Evolutionary conservation across 2,329 filamentous ascomycete genomes (phyloP).

Genomic region (Leptographium radiaticola): DNA sequence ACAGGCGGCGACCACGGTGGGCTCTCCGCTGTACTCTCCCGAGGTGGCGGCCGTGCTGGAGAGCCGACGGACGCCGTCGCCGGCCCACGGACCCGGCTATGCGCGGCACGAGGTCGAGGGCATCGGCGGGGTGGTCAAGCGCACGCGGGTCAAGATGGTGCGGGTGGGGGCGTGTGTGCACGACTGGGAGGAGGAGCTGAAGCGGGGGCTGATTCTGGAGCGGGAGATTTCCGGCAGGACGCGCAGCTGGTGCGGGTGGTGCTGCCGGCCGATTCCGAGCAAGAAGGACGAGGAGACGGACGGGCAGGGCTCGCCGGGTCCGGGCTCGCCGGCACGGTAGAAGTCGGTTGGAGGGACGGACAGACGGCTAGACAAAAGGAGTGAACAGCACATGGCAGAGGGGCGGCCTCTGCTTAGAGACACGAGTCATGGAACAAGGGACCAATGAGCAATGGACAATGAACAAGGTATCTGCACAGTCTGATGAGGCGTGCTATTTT

Average conservation of each 20-base stretch:
- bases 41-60: constrained; percentile 10
- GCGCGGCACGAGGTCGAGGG: constrained; percentile 81
- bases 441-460: too few relatives aligned
- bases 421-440: too few relatives aligned
- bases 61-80: constrained; percentile 26
- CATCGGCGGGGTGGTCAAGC: constrained; percentile 77
- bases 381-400: too few relatives aligned
- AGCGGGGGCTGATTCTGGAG: constrained; percentile 49
- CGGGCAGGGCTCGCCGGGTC: constrained; percentile 3
- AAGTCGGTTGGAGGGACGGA: too few relatives aligned
- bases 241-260: constrained; percentile 90
- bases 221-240: constrained; percentile 55
- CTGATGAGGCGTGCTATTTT: not conserved
- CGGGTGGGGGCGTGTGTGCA: constrained; percentile 73
- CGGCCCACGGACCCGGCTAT: constrained; percentile 57
- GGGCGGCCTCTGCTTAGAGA: too few relatives aligned
- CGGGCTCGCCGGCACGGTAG: not conserved
- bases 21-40: constrained; percentile 11
- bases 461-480: not conserved
- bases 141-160: constrained; percentile 72
- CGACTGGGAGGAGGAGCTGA: constrained; percentile 70
- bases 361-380: too few relatives aligned
- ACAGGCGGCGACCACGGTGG: constrained; percentile 9
- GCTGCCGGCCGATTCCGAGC: constrained; percentile 59
- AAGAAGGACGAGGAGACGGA: constrained; percentile 26